Percentiles rank a stretch among this genome's conserved stretches.
phyloP scores from a whole-genome alignment of 352 stramenopile species.

The Phytopythium aichiense region DNA sequence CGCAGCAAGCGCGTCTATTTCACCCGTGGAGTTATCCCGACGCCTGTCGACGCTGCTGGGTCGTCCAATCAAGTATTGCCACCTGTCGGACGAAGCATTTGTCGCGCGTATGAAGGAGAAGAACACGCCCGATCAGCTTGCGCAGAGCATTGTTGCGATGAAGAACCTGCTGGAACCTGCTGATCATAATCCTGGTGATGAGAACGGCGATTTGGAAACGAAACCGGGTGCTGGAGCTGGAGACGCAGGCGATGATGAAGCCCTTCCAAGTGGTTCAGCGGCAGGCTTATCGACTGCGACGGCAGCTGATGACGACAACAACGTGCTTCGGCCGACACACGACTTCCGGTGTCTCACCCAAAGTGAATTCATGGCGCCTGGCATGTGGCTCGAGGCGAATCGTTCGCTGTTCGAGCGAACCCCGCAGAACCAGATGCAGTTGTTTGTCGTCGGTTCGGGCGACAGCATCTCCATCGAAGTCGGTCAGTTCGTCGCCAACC shows the following conservation, averaged over 20 bases:
- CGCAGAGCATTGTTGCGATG: slow-evolving; percentile 45
- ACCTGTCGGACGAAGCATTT: slow-evolving; percentile 37
- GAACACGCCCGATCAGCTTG: slow-evolving; percentile 39
- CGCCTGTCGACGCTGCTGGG: slow-evolving; percentile 32
- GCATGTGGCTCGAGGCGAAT: slow-evolving; percentile 42
- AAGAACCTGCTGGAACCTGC: slow-evolving; percentile 42
- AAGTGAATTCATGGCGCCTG: slow-evolving; percentile 30
- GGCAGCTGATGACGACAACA: background rate
- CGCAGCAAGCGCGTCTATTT: slow-evolving; percentile 27
- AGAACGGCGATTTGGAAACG: background rate
- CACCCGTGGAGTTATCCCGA: slow-evolving; percentile 34
- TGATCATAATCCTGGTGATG: background rate
- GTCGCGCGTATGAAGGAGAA: slow-evolving; percentile 48
- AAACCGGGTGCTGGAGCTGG: background rate
- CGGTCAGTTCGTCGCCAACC: slow-evolving; percentile 51
- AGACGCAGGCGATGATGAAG: slow-evolving; percentile 5
- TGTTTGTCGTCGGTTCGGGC: slow-evolving; percentile 75
- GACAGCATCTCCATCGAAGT: slow-evolving; percentile 68
- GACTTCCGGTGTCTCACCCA: slow-evolving; percentile 54
- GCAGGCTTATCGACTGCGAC: background rate
- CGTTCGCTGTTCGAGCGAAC: slow-evolving; percentile 39
- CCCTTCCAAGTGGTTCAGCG: slow-evolving; percentile 9
- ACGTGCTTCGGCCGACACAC: slow-evolving; percentile 38
- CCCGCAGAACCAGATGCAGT: slow-evolving; percentile 63
- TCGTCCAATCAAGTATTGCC: slow-evolving; percentile 48